A percentile compares a stretch with the other conserved stretches of the same genome.
Conservation (phyloP, 2,329 filamentous ascomycete genomes). For the Tolypocladium album region DNA sequence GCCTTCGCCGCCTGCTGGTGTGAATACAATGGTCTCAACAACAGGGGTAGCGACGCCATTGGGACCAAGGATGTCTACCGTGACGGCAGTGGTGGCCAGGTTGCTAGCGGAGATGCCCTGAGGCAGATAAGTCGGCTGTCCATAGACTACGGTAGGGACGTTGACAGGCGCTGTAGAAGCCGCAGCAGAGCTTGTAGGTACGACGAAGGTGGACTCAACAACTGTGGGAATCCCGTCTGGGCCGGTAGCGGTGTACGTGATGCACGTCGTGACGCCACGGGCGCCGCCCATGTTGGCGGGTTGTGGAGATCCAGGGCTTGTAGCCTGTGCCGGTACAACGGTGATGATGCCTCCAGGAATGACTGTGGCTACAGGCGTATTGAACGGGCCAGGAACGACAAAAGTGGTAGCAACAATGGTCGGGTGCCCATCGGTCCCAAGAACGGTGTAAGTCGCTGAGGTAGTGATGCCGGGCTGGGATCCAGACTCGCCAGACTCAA, state of each 20-base stretch:
- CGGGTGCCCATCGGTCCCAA: conserved; percentile 15
- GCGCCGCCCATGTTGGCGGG: background rate
- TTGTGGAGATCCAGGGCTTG: conserved; percentile 3
- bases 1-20: conserved; percentile 4
- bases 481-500: conserved; percentile 1
- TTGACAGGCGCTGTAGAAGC: conserved; percentile 8
- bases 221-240: conserved; percentile 9
- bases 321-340: conserved; percentile 11
- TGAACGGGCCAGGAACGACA: conserved; percentile 9
- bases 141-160: conserved; percentile 8
- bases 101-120: conserved; percentile 8
- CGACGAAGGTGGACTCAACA: conserved; percentile 18
- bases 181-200: conserved; percentile 10
- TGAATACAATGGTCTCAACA: conserved; percentile 13
- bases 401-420: conserved; percentile 17
- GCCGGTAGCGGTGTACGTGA: conserved; percentile 17
- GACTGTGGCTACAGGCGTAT: conserved; percentile 2
- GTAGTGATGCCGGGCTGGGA: conserved; percentile 8
- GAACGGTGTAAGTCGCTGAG: conserved; percentile 16
- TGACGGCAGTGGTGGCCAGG: conserved; percentile 17
- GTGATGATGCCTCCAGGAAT: conserved; percentile 11
- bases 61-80: conserved; percentile 18
- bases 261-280: conserved; percentile 16
- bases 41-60: conserved; percentile 20
- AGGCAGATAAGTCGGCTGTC: conserved; percentile 6